Percentiles rank a stretch among this genome's conserved stretches.
phyloP scores from a whole-genome alignment of 345 rosid species.

The Citrus unshiu region DNA sequence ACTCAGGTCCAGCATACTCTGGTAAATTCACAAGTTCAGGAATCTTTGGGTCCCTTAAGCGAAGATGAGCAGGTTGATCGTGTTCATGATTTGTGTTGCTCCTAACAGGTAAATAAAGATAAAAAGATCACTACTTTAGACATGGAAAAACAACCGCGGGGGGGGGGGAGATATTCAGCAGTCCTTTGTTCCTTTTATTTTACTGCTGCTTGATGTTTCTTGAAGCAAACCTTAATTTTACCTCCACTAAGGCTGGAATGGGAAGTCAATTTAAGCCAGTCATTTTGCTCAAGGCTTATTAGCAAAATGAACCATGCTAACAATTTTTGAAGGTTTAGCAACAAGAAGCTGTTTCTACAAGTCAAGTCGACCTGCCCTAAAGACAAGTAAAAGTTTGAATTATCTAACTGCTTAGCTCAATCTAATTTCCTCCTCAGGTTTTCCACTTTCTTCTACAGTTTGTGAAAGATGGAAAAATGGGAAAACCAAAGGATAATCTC shows the following conservation, averaged over 20 bases:
- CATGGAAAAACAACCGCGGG: too few species aligned
- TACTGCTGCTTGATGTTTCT: not conserved
- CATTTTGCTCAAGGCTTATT: not conserved
- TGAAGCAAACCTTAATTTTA: not conserved
- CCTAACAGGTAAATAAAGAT: conserved; percentile 36
- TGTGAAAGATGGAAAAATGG: too few species aligned
- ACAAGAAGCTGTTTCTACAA: not conserved
- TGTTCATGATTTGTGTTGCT: conserved; percentile 96
- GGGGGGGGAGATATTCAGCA: too few species aligned
- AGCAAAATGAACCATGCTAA: not conserved
- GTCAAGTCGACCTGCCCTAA: not conserved
- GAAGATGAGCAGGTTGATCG: conserved; percentile 90
- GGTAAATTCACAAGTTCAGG: conserved; percentile 79
- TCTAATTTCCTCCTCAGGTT: not conserved
- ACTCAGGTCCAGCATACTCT: conserved; percentile 80
- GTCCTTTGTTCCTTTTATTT: too few species aligned
- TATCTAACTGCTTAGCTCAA: not conserved
- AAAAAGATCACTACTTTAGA: conserved; percentile 11
- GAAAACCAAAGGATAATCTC: too few species aligned
- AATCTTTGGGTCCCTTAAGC: conserved; percentile 58
- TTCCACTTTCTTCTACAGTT: not conserved
- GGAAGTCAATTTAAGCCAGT: not conserved
- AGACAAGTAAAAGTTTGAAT: too few species aligned
- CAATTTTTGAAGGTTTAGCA: not conserved
- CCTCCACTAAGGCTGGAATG: not conserved